phyloP scores from a whole-genome alignment of 805 yeast species.

The Teunomyces barrocoloradensis region DNA sequence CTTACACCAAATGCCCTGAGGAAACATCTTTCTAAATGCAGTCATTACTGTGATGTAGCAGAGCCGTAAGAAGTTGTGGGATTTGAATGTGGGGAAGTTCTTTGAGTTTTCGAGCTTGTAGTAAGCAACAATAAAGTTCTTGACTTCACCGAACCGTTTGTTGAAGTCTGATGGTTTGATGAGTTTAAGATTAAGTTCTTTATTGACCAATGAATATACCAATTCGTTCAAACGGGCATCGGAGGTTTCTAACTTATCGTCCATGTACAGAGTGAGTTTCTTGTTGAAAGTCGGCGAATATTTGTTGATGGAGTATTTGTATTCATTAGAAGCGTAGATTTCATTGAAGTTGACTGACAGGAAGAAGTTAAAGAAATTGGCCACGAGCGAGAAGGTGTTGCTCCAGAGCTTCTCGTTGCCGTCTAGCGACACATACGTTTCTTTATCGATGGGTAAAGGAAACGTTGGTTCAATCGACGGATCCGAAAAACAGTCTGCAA shows the following conservation, averaged over 20 bases:
- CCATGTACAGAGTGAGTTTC: conserved; percentile 29
- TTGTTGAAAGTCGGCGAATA: conserved; percentile 24
- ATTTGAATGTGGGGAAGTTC: conserved; percentile 34
- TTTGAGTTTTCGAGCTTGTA: conserved; percentile 34
- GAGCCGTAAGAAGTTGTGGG: conserved; percentile 26
- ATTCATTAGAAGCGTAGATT: conserved; percentile 34
- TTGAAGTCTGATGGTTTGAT: conserved; percentile 33
- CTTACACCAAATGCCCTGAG: conserved; percentile 42
- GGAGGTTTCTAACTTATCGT: conserved; percentile 27
- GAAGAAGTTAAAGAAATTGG: conserved; percentile 31
- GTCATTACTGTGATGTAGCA: conserved; percentile 39
- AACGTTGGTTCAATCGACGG: conserved; percentile 35
- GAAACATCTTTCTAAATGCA: conserved; percentile 36
- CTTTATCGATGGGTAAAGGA: conserved; percentile 39
- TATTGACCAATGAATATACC: conserved; percentile 32
- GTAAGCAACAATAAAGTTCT: conserved; percentile 36
- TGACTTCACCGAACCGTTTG: conserved; percentile 33
- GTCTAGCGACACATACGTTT: conserved; percentile 25
- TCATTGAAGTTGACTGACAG: conserved; percentile 26
- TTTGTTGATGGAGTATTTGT: conserved; percentile 33
- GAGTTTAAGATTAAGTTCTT: conserved; percentile 37
- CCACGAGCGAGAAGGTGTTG: conserved; percentile 20
- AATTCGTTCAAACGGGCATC: conserved; percentile 37
- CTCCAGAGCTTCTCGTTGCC: conserved; percentile 26
- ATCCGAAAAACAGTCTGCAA: conserved; percentile 28